Evolutionary conservation across 306 rosid genomes (phyloP).

Genomic region (Cucurbita ficifolia): DNA sequence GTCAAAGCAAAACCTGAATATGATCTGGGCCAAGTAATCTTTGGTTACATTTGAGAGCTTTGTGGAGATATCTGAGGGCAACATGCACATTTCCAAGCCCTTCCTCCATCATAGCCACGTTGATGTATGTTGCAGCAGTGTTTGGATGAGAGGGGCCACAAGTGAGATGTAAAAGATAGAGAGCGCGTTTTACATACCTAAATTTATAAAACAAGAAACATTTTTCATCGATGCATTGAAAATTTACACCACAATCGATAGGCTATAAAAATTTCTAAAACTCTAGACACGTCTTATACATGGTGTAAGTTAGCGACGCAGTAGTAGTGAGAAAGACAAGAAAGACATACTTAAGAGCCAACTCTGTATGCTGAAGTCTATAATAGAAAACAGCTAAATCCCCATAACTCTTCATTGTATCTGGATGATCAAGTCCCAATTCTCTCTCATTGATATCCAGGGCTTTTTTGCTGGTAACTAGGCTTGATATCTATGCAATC

Average conservation of each 20-base stretch:
- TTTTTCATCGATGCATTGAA: background rate
- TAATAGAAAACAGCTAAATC: constrained; percentile 98
- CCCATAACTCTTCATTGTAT: constrained; percentile 99
- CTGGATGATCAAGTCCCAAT: constrained; percentile 96
- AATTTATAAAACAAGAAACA: constrained; percentile 1
- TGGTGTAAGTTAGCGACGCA: background rate
- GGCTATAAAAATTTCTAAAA: background rate
- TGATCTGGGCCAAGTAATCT: constrained; percentile 89
- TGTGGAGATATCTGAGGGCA: constrained; percentile 97
- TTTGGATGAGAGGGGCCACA: constrained; percentile 99
- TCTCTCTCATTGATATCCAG: constrained; percentile 97
- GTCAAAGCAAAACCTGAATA: constrained; percentile 61
- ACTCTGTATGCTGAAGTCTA: constrained; percentile 95
- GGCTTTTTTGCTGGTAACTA: constrained; percentile 94
- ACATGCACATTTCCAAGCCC: constrained; percentile 92
- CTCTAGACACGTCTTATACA: background rate
- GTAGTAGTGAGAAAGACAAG: constrained; percentile 19
- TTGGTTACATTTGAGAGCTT: constrained; percentile 95
- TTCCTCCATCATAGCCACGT: constrained; percentile 99
- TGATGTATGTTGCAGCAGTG: constrained; percentile 97
- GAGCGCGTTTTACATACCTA: constrained; percentile 95
- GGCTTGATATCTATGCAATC: constrained; percentile 19
- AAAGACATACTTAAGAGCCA: constrained; percentile 82
- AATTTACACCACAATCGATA: background rate
- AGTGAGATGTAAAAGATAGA: constrained; percentile 92